Conservation (phyloP, 2,329 filamentous ascomycete species). For the Juglanconis oblonga region DNA sequence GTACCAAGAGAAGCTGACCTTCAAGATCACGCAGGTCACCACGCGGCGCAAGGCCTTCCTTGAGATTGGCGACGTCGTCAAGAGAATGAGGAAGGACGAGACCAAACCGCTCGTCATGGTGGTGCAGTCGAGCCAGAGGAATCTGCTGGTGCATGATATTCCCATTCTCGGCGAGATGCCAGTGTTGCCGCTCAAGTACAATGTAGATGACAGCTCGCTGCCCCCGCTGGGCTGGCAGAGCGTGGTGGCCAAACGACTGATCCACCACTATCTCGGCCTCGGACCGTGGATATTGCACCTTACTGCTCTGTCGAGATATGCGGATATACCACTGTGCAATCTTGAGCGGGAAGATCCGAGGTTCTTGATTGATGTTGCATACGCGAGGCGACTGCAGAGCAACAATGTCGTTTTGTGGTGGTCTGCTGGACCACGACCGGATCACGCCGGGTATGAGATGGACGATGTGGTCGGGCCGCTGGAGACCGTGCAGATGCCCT, state of each 20-base stretch:
- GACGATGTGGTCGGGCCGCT: slow-evolving; percentile 83
- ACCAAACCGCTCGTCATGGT: slow-evolving; percentile 76
- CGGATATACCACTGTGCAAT: slow-evolving; percentile 92
- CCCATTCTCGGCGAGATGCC: slow-evolving; percentile 82
- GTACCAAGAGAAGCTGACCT: slow-evolving; percentile 82
- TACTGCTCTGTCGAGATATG: slow-evolving; percentile 83
- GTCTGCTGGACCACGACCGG: slow-evolving; percentile 81
- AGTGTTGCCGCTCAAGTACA: slow-evolving; percentile 74
- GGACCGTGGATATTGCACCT: slow-evolving; percentile 89
- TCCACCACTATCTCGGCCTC: slow-evolving; percentile 89
- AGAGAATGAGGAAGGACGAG: slow-evolving; percentile 87
- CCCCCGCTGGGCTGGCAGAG: slow-evolving; percentile 93
- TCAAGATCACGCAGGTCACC: slow-evolving; percentile 84
- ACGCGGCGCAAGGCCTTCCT: slow-evolving; percentile 86
- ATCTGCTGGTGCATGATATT: slow-evolving; percentile 78
- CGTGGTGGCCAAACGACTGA: slow-evolving; percentile 79
- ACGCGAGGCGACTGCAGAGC: slow-evolving; percentile 82
- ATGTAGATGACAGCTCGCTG: slow-evolving; percentile 79
- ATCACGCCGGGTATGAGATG: slow-evolving; percentile 93
- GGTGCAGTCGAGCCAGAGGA: slow-evolving; percentile 83
- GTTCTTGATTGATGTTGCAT: slow-evolving; percentile 93
- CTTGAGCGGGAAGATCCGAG: slow-evolving; percentile 90
- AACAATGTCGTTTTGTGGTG: slow-evolving; percentile 97
- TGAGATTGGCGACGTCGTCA: slow-evolving; percentile 82
- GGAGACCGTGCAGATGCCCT: slow-evolving; percentile 87